phyloP scores from a whole-genome alignment of 306 rosid species.

The Vigna hirtella region DNA sequence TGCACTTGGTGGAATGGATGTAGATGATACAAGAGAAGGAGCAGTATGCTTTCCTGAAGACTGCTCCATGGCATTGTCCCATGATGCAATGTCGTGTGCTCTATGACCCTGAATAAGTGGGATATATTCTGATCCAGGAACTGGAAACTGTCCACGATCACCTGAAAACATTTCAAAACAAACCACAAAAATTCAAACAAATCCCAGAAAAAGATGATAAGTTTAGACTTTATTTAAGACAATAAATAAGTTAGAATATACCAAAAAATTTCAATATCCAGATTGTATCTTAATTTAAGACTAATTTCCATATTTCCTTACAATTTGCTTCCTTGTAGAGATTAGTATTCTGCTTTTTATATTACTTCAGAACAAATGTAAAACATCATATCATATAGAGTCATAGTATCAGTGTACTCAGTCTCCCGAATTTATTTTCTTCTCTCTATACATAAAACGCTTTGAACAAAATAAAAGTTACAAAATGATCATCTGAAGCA shows the following conservation, averaged over 20 bases:
- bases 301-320: neutral
- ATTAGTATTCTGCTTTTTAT: neutral
- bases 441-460: neutral
- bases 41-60: slow-evolving; percentile 50
- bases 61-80: slow-evolving; percentile 69
- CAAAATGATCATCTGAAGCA: neutral
- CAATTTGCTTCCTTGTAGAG: neutral
- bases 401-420: neutral
- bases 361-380: neutral
- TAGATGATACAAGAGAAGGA: slow-evolving; percentile 53
- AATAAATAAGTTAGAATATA: slow-evolving; percentile 11
- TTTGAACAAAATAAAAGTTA: neutral
- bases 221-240: slow-evolving; percentile 5
- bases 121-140: slow-evolving; percentile 50
- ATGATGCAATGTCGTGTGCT: slow-evolving; percentile 55
- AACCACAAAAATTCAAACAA: slow-evolving; percentile 38
- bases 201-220: slow-evolving; percentile 38
- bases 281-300: slow-evolving; percentile 7
- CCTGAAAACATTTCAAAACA: slow-evolving; percentile 52
- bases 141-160: slow-evolving; percentile 53
- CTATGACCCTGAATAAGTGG: slow-evolving; percentile 58
- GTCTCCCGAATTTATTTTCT: neutral
- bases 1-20: slow-evolving; percentile 51
- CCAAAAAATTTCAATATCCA: neutral
- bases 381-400: neutral